Evolutionary conservation across 2,329 filamentous ascomycete genomes (phyloP).

Genomic region (Orbilia javanica): DNA sequence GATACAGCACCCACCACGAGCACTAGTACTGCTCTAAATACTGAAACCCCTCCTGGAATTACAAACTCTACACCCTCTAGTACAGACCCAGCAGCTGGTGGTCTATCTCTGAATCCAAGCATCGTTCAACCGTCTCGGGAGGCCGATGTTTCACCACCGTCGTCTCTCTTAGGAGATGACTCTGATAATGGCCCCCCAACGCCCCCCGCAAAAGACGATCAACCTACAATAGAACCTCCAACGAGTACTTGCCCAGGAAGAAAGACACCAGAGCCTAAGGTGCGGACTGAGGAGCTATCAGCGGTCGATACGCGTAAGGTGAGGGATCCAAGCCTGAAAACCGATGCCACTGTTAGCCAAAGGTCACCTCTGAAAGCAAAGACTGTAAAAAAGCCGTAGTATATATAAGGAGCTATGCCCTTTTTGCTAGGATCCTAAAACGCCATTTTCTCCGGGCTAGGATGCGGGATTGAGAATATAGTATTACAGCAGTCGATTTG

Average conservation of each 20-base stretch:
- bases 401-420: not conserved
- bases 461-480: not conserved
- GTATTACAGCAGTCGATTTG: not conserved
- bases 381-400: constrained; percentile 2
- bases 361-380: constrained; percentile 4
- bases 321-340: constrained; percentile 12
- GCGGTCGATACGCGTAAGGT: constrained; percentile 2
- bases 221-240: constrained; percentile 4
- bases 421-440: not conserved
- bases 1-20: constrained; percentile 5
- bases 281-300: constrained; percentile 1
- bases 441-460: not conserved
- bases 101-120: not conserved
- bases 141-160: not conserved
- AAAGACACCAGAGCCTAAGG: constrained; percentile 5
- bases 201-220: not conserved
- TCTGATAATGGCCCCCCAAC: not conserved
- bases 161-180: not conserved
- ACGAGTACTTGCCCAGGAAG: constrained; percentile 15
- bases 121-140: not conserved
- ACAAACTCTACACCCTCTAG: not conserved
- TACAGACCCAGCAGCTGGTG: not conserved
- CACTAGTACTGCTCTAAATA: not conserved
- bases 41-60: not conserved
- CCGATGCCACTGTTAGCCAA: not conserved